These are phyloP conservation scores for Aspergillus cavernicola DNA, from an alignment of 495 filamentous ascomycete genomes.

Conservation along the genomic window DNA sequence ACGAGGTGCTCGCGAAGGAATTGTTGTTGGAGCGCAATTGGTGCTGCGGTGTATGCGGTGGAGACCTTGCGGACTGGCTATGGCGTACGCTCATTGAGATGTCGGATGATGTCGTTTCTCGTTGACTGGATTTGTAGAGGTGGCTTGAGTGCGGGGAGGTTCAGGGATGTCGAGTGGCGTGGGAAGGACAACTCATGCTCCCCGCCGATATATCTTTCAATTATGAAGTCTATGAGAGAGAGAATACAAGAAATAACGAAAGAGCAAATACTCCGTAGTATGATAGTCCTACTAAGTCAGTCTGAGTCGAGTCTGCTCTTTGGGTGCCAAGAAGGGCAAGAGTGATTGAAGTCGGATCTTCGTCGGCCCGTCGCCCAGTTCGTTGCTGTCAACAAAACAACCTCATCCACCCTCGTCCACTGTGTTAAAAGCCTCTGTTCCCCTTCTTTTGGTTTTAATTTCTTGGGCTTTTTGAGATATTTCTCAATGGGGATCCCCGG, in stretches of 20 bases:
- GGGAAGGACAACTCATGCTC: conserved; percentile 14
- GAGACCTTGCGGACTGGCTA: conserved; percentile 27
- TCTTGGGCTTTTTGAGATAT: not conserved
- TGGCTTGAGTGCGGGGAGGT: conserved; percentile 13
- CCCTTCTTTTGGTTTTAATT: conserved; percentile 2
- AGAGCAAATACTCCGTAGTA: too few relatives aligned
- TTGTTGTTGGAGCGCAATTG: conserved; percentile 36
- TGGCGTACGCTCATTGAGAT: conserved; percentile 28
- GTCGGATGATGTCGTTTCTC: too few relatives aligned
- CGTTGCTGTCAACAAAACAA: conserved; percentile 28
- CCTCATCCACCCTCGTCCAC: not conserved
- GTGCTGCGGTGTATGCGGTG: conserved; percentile 38
- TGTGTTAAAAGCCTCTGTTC: not conserved
- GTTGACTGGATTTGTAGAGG: not conserved
- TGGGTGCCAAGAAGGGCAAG: not conserved
- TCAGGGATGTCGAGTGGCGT: conserved; percentile 10
- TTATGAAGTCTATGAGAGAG: too few relatives aligned
- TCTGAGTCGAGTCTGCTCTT: not conserved
- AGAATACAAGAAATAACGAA: too few relatives aligned
- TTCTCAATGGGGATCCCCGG: conserved; percentile 44
- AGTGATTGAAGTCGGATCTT: conserved; percentile 37
- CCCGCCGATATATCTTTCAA: too few relatives aligned
- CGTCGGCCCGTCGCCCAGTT: conserved; percentile 41
- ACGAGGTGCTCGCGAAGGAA: conserved; percentile 62
- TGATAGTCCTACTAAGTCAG: too few relatives aligned